Evolutionary conservation across 306 rosid species (phyloP).

Genomic region (Prunus campanulata): DNA sequence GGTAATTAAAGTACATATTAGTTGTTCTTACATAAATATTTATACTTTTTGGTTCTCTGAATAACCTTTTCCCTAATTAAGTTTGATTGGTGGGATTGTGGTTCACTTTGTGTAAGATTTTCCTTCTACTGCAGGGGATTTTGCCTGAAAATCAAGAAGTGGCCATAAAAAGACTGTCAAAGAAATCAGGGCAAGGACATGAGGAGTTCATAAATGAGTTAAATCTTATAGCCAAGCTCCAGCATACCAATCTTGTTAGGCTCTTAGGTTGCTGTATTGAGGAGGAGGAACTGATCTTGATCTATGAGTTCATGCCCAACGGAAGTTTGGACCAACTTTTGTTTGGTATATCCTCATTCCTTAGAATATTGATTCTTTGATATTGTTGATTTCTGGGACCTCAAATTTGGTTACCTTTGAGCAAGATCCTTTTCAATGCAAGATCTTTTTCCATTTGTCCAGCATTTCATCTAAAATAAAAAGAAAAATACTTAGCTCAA

Average conservation of each 20-base stretch:
- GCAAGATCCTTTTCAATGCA: not conserved
- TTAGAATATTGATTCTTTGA: not conserved
- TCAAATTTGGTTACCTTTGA: not conserved
- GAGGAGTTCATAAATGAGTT: too few relatives aligned
- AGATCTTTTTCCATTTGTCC: too few relatives aligned
- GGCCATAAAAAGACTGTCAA: too few relatives aligned
- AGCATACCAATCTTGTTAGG: too few relatives aligned
- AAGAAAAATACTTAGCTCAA: too few relatives aligned
- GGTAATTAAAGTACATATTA: too few relatives aligned
- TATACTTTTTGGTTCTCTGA: too few relatives aligned
- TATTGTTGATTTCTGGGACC: too few relatives aligned
- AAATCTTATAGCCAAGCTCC: too few relatives aligned
- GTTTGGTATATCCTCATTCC: not conserved
- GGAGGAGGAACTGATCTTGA: not conserved
- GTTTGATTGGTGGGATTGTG: not conserved
- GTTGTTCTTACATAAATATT: too few relatives aligned
- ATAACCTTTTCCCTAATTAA: not conserved
- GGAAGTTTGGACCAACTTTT: not conserved
- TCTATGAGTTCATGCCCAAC: not conserved
- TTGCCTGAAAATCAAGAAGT: conserved; percentile 21
- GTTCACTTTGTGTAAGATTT: not conserved
- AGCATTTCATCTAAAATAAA: too few relatives aligned
- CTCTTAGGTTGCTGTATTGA: not conserved
- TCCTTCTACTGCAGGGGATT: conserved; percentile 21
- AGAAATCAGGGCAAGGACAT: too few relatives aligned